phyloP scores from a whole-genome alignment of 2,329 filamentous ascomycete species.

The Myriangium duriaei region DNA sequence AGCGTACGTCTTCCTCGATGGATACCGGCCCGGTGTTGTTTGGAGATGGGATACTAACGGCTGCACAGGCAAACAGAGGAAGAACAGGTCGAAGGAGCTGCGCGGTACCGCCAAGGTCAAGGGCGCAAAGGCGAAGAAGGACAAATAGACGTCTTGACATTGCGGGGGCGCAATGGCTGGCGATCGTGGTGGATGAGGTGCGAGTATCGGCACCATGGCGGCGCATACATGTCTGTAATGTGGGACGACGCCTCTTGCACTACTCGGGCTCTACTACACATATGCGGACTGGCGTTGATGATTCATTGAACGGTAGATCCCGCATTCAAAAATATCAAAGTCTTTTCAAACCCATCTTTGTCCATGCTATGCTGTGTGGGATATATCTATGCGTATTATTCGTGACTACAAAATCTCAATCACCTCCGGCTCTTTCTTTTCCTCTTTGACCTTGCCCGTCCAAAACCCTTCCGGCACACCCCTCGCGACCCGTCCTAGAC shows the following conservation, averaged over 20 bases:
- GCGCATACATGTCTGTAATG: not conserved
- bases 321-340: slow-evolving; percentile 11
- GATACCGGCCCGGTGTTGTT: slow-evolving; percentile 4
- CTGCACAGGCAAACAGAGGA: slow-evolving; percentile 91
- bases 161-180: not conserved
- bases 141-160: slow-evolving; percentile 21
- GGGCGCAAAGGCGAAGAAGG: slow-evolving; percentile 78
- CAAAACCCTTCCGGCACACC: slow-evolving; percentile 71
- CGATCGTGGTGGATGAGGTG: not conserved
- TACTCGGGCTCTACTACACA: slow-evolving; percentile 3
- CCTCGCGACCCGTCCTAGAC: slow-evolving; percentile 45
- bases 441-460: slow-evolving; percentile 7
- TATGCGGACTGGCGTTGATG: slow-evolving; percentile 9
- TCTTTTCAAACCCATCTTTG: slow-evolving; percentile 7
- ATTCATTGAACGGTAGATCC: slow-evolving; percentile 10
- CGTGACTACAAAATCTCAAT: slow-evolving; percentile 6
- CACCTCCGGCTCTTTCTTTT: slow-evolving; percentile 8
- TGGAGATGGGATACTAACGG: slow-evolving; percentile 13
- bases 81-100: slow-evolving; percentile 99
- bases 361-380: not conserved
- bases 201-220: slow-evolving; percentile 1
- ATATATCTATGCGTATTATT: not conserved
- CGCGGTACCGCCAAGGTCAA: slow-evolving; percentile 97
- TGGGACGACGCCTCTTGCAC: not conserved
- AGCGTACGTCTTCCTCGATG: slow-evolving; percentile 59